A percentile compares a stretch with the other conserved stretches of the same genome.
Conservation (phyloP, 352 stramenopile species). For the Phytophthora niederhauseri region DNA sequence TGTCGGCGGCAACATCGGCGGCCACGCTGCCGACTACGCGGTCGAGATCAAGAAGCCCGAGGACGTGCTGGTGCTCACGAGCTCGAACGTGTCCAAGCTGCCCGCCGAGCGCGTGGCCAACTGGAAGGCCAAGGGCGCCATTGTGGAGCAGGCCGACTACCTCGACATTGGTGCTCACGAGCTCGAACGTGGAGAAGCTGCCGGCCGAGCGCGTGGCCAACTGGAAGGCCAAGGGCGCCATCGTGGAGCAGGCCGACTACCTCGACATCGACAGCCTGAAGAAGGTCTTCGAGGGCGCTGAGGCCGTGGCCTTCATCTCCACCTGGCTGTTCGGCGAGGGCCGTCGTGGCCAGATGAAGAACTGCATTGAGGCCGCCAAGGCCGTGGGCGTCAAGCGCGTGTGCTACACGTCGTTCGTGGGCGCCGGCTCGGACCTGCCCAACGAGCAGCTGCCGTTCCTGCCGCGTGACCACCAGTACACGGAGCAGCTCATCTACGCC, state of each 20-base stretch:
- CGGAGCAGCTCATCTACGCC: slow-evolving; percentile 25
- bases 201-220: neutral
- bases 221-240: slow-evolving; percentile 3
- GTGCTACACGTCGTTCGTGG: slow-evolving; percentile 24
- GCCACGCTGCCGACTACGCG: slow-evolving; percentile 29
- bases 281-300: slow-evolving; percentile 24
- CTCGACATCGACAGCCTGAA: slow-evolving; percentile 20
- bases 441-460: slow-evolving; percentile 30
- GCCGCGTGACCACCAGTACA: slow-evolving; percentile 25
- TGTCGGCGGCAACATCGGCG: slow-evolving; percentile 32
- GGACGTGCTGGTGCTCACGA: slow-evolving; percentile 26
- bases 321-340: slow-evolving; percentile 23
- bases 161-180: slow-evolving; percentile 20
- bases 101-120: neutral
- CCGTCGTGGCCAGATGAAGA: slow-evolving; percentile 24
- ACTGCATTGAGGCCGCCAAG: slow-evolving; percentile 23
- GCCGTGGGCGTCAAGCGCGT: slow-evolving; percentile 25
- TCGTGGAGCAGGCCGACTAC: slow-evolving; percentile 6
- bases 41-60: slow-evolving; percentile 30
- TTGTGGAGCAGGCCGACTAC: slow-evolving; percentile 4
- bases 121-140: slow-evolving; percentile 1
- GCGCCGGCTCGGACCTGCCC: slow-evolving; percentile 16
- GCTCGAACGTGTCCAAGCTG: neutral
- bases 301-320: slow-evolving; percentile 27
- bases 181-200: neutral